These are phyloP conservation scores for Debaryomyces coudertii DNA, from an alignment of 1,139 yeast species.

Conservation along the genomic window DNA sequence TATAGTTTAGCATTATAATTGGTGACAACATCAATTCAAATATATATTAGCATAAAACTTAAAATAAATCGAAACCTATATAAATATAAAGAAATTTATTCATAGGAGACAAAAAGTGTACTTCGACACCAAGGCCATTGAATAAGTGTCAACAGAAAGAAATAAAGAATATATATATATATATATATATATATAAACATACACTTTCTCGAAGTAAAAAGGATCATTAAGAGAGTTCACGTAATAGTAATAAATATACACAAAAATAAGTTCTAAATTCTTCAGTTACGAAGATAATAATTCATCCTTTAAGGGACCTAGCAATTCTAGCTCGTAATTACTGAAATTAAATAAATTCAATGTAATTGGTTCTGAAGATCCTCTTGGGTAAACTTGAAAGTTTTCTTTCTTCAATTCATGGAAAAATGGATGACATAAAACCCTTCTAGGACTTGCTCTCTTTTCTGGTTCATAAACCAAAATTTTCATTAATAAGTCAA, in stretches of 20 bases:
- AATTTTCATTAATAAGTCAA: constrained; percentile 68
- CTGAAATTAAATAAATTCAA: constrained; percentile 57
- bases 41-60: constrained; percentile 5
- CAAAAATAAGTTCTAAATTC: neutral
- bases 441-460: constrained; percentile 67
- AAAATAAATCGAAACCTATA: constrained; percentile 3
- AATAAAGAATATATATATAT: neutral
- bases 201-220: constrained; percentile 2
- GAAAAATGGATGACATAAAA: constrained; percentile 72
- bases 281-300: constrained; percentile 20
- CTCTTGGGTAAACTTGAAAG: constrained; percentile 63
- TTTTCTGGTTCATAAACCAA: constrained; percentile 73
- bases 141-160: neutral
- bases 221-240: constrained; percentile 5
- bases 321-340: constrained; percentile 52
- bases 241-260: constrained; percentile 6
- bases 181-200: neutral
- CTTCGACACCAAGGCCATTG: constrained; percentile 9
- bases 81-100: neutral
- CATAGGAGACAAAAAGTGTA: constrained; percentile 1
- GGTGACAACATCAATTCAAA: constrained; percentile 1
- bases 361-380: constrained; percentile 41
- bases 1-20: constrained; percentile 79
- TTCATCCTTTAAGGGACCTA: constrained; percentile 48
- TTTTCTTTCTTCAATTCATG: constrained; percentile 63